A percentile compares a stretch with the other conserved stretches of the same genome.
phyloP scores from a whole-genome alignment of 2,329 filamentous ascomycete genomes.

The Pseudogymnoascus sp. region DNA sequence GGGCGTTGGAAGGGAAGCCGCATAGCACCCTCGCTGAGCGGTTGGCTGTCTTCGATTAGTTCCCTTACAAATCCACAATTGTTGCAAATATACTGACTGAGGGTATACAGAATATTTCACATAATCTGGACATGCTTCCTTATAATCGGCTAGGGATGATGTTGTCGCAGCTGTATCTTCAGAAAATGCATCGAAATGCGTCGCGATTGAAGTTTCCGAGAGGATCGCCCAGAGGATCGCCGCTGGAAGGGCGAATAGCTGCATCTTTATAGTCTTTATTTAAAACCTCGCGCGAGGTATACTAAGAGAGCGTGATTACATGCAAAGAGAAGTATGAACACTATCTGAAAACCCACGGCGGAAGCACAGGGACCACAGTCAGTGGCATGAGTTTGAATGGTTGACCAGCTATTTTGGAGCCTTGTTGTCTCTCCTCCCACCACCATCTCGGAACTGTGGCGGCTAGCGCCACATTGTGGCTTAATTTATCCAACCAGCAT shows the following conservation, averaged over 20 bases:
- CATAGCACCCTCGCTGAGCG: conserved; percentile 71
- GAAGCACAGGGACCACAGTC: not conserved
- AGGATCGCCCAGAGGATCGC: not conserved
- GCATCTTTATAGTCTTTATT: not conserved
- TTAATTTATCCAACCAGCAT: not conserved
- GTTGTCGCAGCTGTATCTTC: not conserved
- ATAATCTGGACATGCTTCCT: conserved; percentile 28
- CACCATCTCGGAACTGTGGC: not conserved
- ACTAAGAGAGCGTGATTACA: not conserved
- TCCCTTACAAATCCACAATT: conserved; percentile 20
- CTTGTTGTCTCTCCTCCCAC: not conserved
- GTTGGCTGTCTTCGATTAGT: conserved; percentile 46
- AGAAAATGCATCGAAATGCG: not conserved
- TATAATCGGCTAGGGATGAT: not conserved
- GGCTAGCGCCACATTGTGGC: not conserved
- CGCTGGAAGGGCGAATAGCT: not conserved
- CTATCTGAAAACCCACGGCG: not conserved
- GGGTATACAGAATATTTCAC: conserved; percentile 24
- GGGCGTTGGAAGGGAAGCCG: conserved; percentile 81
- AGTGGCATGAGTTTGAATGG: not conserved
- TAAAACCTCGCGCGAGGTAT: not conserved
- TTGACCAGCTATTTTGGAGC: not conserved
- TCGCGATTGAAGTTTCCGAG: not conserved
- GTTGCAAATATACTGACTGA: conserved; percentile 7
- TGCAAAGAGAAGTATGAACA: not conserved